Conservation (phyloP, 768 basidiomycete genomes). For the Kwoniella pini region DNA sequence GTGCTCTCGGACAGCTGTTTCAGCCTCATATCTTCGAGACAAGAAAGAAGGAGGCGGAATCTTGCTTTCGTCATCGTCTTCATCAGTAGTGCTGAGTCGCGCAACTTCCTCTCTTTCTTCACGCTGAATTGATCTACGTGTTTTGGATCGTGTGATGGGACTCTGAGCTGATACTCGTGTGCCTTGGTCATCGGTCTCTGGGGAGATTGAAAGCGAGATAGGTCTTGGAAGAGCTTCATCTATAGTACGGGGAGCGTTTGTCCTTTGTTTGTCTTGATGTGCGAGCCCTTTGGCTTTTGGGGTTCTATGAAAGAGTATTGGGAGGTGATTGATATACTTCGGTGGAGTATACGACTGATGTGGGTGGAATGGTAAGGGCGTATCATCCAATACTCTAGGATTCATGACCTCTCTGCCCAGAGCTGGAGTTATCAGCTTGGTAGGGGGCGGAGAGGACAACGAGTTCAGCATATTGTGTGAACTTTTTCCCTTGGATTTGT, state of each 20-base stretch:
- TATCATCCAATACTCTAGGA: neutral
- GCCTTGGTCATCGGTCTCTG: neutral
- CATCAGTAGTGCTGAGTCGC: neutral
- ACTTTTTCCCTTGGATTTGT: neutral
- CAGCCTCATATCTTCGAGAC: neutral
- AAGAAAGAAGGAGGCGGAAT: conserved; percentile 1
- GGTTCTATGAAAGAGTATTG: neutral
- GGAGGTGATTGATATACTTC: neutral
- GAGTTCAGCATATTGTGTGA: neutral
- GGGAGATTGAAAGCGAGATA: neutral
- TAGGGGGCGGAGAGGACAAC: conserved; percentile 3
- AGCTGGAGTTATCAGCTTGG: conserved; percentile 1
- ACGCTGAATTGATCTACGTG: neutral
- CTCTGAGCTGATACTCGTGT: too few relatives aligned
- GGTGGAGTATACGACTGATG: neutral
- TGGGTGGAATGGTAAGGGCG: neutral
- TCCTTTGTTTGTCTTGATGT: neutral
- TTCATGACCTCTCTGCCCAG: neutral
- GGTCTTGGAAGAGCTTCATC: too few relatives aligned
- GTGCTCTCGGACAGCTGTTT: too few relatives aligned
- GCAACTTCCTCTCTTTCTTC: neutral
- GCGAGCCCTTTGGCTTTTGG: neutral
- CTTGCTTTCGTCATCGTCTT: neutral
- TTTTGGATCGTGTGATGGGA: too few relatives aligned
- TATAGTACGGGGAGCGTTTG: neutral